Conservation (phyloP, 1,284 basidiomycete genomes). For the Ganoderma resinaceum region DNA sequence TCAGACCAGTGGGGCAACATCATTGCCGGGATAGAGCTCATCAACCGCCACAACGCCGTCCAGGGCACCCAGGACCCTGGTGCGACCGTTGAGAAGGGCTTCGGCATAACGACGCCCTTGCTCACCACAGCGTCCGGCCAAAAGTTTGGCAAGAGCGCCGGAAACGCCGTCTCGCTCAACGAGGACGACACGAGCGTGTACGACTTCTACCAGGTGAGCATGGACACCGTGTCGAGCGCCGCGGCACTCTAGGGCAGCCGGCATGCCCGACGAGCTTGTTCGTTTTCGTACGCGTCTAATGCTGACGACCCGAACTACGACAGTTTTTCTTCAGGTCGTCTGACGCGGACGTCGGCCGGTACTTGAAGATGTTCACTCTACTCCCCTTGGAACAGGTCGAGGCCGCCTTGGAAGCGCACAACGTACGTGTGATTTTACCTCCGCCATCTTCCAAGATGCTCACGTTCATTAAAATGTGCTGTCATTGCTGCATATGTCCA, state of each 20-base stretch:
- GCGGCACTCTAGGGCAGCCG: not conserved
- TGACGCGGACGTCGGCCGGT: slow-evolving; percentile 85
- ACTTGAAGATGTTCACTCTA: slow-evolving; percentile 88
- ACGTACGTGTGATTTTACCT: slow-evolving; percentile 42
- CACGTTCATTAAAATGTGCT: slow-evolving; percentile 5
- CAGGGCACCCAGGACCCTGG: slow-evolving; percentile 32
- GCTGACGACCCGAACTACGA: not conserved
- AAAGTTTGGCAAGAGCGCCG: slow-evolving; percentile 98
- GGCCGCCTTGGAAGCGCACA: slow-evolving; percentile 65
- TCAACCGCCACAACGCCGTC: slow-evolving; percentile 57
- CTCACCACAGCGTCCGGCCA: slow-evolving; percentile 89
- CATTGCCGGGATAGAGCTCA: slow-evolving; percentile 89
- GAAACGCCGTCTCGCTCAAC: slow-evolving; percentile 95
- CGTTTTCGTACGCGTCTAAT: not conserved
- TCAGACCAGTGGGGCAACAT: slow-evolving; percentile 99
- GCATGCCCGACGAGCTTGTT: not conserved
- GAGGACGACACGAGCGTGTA: slow-evolving; percentile 78
- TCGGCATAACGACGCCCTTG: slow-evolving; percentile 93
- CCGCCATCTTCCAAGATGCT: not conserved
- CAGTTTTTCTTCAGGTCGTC: slow-evolving; percentile 90
- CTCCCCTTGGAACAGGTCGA: slow-evolving; percentile 68
- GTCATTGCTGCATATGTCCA: slow-evolving; percentile 5
- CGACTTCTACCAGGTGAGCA: slow-evolving; percentile 89
- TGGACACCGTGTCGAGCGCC: no score
- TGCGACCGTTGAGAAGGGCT: slow-evolving; percentile 57